Conservation (phyloP, 2,329 filamentous ascomycete genomes). For the Ceratocystiopsis minuta region DNA sequence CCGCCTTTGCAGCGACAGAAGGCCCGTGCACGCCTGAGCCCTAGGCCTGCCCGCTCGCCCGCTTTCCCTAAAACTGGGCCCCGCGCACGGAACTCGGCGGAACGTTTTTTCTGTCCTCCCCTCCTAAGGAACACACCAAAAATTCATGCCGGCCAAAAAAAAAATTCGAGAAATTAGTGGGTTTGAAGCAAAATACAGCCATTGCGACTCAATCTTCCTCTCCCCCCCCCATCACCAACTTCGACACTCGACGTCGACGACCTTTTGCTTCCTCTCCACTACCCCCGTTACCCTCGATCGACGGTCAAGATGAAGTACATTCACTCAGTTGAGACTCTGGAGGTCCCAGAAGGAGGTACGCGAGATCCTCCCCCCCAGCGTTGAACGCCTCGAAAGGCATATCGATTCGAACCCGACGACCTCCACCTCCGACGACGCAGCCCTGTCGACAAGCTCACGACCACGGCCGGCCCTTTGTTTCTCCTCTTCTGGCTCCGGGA, state of each 20-base stretch:
- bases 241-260: no score
- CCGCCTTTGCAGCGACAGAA: neutral
- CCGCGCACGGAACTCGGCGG: neutral
- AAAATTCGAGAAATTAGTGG: constrained; percentile 5
- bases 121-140: neutral
- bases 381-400: no score
- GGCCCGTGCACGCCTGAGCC: neutral
- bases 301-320: constrained; percentile 93
- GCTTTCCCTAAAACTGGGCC: neutral
- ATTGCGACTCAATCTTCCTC: no score
- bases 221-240: no score
- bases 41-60: neutral
- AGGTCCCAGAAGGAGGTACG: constrained; percentile 87
- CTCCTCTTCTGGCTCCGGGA: no score
- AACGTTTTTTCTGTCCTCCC: neutral
- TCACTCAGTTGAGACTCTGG: constrained; percentile 90
- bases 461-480: no score
- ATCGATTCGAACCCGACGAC: no score
- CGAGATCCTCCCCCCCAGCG: neutral
- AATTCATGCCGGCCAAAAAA: constrained; percentile 6
- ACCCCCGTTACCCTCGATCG: constrained; percentile 18
- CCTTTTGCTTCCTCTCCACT: no score
- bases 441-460: no score
- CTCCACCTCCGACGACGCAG: no score
- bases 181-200: constrained; percentile 2